These are phyloP conservation scores for Ensete ventricosum DNA, from an alignment of 176 grass and related monocot genomes.

Conservation along the genomic window DNA sequence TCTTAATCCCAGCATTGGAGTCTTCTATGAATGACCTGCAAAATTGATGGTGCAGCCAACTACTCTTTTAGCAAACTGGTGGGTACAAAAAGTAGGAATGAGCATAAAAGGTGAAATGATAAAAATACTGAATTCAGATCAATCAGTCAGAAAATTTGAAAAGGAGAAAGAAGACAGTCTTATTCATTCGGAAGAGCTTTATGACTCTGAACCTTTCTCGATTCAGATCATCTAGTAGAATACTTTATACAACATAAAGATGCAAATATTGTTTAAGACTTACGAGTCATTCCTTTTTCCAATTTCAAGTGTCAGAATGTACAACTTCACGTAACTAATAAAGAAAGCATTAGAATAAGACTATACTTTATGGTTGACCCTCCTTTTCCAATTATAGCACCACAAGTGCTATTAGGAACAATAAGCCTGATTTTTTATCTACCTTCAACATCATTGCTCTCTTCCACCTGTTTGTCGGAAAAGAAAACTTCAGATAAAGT, in stretches of 20 bases:
- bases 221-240: no score
- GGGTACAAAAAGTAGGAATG: neutral
- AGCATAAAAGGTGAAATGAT: conserved; percentile 1
- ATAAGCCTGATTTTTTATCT: conserved; percentile 83
- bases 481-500: neutral
- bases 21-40: conserved; percentile 90
- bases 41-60: neutral
- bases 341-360: neutral
- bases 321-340: conserved; percentile 4
- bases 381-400: conserved; percentile 97
- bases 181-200: no score
- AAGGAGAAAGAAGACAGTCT: no score
- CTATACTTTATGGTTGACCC: conserved; percentile 93
- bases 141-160: neutral
- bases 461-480: conserved; percentile 58
- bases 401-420: conserved; percentile 93
- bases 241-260: neutral
- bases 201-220: no score
- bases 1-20: conserved; percentile 84
- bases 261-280: neutral
- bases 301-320: neutral
- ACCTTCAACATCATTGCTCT: conserved; percentile 67
- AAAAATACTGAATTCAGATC: neutral
- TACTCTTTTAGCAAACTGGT: neutral
- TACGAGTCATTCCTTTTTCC: neutral